Conservation (phyloP, 2,329 filamentous ascomycete species). For the Metarhizium sp. region DNA sequence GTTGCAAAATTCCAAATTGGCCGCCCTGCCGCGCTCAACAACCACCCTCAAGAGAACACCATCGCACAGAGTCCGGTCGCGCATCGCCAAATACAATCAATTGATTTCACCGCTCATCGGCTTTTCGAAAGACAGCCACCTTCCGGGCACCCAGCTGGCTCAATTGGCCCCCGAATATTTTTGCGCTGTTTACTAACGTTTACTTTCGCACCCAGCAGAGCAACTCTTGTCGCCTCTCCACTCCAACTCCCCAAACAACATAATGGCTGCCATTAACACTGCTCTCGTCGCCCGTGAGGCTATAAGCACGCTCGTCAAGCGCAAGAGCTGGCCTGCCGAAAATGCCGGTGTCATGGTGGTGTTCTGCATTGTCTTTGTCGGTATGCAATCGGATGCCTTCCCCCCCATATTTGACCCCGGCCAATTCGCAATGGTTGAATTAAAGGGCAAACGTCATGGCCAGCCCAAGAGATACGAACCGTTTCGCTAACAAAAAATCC, state of each 20-base stretch:
- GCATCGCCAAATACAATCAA: too few species aligned
- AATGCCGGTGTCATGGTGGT: conserved; percentile 33
- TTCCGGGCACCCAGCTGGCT: too few species aligned
- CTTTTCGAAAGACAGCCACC: too few species aligned
- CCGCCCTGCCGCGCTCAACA: too few species aligned
- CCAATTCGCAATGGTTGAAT: neutral
- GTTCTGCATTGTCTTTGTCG: conserved; percentile 32
- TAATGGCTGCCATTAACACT: conserved; percentile 33
- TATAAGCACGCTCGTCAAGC: conserved; percentile 29
- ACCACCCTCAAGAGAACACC: too few species aligned
- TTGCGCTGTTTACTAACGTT: neutral
- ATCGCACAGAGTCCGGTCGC: too few species aligned
- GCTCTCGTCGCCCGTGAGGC: conserved; percentile 25
- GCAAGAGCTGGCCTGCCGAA: conserved; percentile 28
- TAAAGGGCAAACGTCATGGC: too few species aligned
- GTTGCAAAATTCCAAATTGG: too few species aligned
- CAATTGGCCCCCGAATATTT: too few species aligned
- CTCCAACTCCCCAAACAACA: conserved; percentile 16
- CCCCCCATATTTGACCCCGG: neutral
- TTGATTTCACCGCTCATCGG: too few species aligned
- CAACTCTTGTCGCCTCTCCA: conserved; percentile 1
- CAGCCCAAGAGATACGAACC: too few species aligned
- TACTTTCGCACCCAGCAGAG: neutral
- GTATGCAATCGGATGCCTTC: conserved; percentile 16
- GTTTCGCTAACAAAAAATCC: conserved; percentile 8